Evolutionary conservation across 129 eudicot genomes (phyloP).

Genomic region (Artemisia tridentata): DNA sequence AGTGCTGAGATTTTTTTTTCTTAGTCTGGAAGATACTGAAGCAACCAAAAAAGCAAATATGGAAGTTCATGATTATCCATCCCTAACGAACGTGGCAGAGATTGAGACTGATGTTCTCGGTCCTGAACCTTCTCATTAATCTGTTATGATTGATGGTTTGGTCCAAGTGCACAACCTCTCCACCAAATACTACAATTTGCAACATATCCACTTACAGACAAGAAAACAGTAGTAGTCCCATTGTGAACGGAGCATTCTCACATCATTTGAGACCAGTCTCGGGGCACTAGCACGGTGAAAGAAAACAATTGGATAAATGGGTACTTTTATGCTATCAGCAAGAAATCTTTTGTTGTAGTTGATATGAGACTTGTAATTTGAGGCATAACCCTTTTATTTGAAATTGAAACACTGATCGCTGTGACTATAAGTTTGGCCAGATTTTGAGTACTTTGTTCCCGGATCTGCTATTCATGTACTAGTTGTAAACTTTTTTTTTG

Average conservation of each 20-base stretch:
- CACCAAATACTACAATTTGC: constrained; percentile 48
- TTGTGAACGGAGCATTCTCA: constrained; percentile 47
- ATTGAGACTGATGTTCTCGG: constrained; percentile 21
- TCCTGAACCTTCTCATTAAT: constrained; percentile 31
- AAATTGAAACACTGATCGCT: no score
- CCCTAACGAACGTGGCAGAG: constrained; percentile 34
- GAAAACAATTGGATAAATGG: constrained; percentile 53
- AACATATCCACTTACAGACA: constrained; percentile 42
- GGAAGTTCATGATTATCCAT: constrained; percentile 34
- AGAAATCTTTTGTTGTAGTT: no score
- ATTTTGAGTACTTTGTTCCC: background rate
- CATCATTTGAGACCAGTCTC: constrained; percentile 65
- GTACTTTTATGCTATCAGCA: no score
- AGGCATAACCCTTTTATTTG: no score
- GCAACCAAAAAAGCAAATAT: constrained; percentile 32
- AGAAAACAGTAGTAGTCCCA: constrained; percentile 51
- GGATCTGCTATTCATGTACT: background rate
- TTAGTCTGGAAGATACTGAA: no score
- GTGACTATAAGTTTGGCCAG: background rate
- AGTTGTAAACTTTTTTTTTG: background rate
- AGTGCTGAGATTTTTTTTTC: no score
- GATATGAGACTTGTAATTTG: no score
- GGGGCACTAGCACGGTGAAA: constrained; percentile 74
- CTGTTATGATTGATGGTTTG: constrained; percentile 38
- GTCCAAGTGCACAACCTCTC: constrained; percentile 51